A percentile compares a stretch with the other conserved stretches of the same genome.
Conservation (phyloP, 2,329 filamentous ascomycete species). For the Coniochaeta sp. region DNA sequence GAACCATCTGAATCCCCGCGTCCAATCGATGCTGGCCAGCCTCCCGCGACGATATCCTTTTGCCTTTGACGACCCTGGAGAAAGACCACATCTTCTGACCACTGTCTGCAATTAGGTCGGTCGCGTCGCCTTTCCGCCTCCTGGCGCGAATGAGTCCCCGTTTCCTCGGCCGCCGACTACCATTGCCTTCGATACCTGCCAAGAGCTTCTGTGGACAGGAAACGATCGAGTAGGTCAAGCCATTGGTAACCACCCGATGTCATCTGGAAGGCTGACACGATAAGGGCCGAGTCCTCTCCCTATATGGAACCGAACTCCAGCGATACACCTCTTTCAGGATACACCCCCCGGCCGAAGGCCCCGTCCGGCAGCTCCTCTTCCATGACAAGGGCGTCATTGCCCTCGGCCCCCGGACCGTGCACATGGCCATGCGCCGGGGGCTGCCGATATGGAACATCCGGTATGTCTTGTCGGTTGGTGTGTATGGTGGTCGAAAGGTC, state of each 20-base stretch:
- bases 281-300: constrained; percentile 82
- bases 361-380: constrained; percentile 81
- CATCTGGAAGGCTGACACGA: neutral
- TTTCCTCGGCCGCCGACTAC: constrained; percentile 67
- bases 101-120: constrained; percentile 50
- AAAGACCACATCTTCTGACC: constrained; percentile 5
- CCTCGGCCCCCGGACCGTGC: constrained; percentile 75
- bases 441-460: constrained; percentile 82
- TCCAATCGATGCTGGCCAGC: neutral
- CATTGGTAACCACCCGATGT: neutral
- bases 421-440: constrained; percentile 80
- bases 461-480: constrained; percentile 34
- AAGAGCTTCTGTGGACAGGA: constrained; percentile 89
- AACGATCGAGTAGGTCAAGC: constrained; percentile 59
- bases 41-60: neutral
- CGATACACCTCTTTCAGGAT: constrained; percentile 86
- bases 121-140: constrained; percentile 73
- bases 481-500: constrained; percentile 3
- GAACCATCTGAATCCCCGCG: constrained; percentile 17
- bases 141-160: constrained; percentile 61
- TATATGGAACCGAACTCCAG: constrained; percentile 77
- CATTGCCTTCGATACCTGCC: constrained; percentile 79
- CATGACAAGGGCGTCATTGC: constrained; percentile 86
- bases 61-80: neutral
- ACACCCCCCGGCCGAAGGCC: constrained; percentile 65